Evolutionary conservation across 2,329 filamentous ascomycete genomes (phyloP).

Genomic region (Hypoxylon sp.): DNA sequence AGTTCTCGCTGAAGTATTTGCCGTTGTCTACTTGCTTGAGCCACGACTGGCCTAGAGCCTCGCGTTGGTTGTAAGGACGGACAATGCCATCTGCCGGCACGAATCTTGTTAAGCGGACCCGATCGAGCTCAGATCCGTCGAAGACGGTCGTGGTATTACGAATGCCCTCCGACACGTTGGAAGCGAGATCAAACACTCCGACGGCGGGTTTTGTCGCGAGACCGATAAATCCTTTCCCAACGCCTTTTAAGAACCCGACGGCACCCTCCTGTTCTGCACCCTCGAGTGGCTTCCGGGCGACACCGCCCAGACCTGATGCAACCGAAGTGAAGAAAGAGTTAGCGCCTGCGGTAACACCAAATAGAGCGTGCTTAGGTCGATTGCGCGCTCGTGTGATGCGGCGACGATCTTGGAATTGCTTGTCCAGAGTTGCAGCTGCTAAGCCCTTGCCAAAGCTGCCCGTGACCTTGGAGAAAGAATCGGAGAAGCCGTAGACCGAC

Average conservation of each 20-base stretch:
- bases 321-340: conserved; percentile 95
- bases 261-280: conserved; percentile 96
- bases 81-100: conserved; percentile 94
- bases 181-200: conserved; percentile 95
- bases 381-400: conserved; percentile 94
- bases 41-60: conserved; percentile 98
- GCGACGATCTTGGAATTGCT: conserved; percentile 96
- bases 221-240: conserved; percentile 93
- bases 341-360: conserved; percentile 93
- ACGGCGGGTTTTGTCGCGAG: conserved; percentile 98
- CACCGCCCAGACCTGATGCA: conserved; percentile 91
- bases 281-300: conserved; percentile 93
- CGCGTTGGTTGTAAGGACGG: conserved; percentile 91
- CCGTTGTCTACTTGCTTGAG: conserved; percentile 98
- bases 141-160: conserved; percentile 99
- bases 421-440: conserved; percentile 94
- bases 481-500: conserved; percentile 95
- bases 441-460: conserved; percentile 97
- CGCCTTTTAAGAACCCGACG: conserved; percentile 94
- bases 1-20: conserved; percentile 96
- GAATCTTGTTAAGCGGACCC: conserved; percentile 92
- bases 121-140: conserved; percentile 92
- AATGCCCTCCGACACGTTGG: conserved; percentile 96
- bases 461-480: conserved; percentile 97
- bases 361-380: conserved; percentile 94